These are phyloP conservation scores for Canavalia gladiata DNA, from an alignment of 306 rosid species.

Conservation along the genomic window DNA sequence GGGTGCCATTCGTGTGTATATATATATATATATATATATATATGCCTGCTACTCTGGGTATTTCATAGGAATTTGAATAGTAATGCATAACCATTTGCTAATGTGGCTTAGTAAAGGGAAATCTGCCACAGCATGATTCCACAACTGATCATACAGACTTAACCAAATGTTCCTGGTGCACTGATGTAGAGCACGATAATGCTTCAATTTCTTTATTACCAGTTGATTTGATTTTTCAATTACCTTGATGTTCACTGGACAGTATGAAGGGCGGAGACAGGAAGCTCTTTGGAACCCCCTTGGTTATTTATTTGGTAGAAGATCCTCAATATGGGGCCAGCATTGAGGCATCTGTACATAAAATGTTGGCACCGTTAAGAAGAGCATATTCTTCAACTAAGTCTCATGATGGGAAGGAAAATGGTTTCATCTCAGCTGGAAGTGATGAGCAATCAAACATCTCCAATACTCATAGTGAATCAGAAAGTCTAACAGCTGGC, in stretches of 20 bases:
- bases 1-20: slow-evolving; percentile 34
- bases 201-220: slow-evolving; percentile 35
- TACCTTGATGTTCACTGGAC: slow-evolving; percentile 60
- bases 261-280: slow-evolving; percentile 70
- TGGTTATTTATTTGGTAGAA: slow-evolving; percentile 79
- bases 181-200: slow-evolving; percentile 39
- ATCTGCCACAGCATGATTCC: slow-evolving; percentile 35
- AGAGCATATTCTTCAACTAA: slow-evolving; percentile 64
- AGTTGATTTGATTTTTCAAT: slow-evolving; percentile 45
- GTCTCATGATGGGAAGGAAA: slow-evolving; percentile 72
- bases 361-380: slow-evolving; percentile 76
- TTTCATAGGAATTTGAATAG: slow-evolving; percentile 28
- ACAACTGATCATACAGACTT: slow-evolving; percentile 36
- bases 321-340: slow-evolving; percentile 67
- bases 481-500: slow-evolving; percentile 48
- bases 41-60: slow-evolving; percentile 20
- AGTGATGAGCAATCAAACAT: slow-evolving; percentile 62
- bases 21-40: no score
- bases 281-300: slow-evolving; percentile 87
- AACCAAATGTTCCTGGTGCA: slow-evolving; percentile 37
- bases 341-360: slow-evolving; percentile 65
- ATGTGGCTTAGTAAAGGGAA: slow-evolving; percentile 23
- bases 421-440: slow-evolving; percentile 69
- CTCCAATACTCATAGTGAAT: slow-evolving; percentile 51
- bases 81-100: slow-evolving; percentile 16